Conservation (phyloP, 1,284 basidiomycete species). For the Ceratobasidium sp. region DNA sequence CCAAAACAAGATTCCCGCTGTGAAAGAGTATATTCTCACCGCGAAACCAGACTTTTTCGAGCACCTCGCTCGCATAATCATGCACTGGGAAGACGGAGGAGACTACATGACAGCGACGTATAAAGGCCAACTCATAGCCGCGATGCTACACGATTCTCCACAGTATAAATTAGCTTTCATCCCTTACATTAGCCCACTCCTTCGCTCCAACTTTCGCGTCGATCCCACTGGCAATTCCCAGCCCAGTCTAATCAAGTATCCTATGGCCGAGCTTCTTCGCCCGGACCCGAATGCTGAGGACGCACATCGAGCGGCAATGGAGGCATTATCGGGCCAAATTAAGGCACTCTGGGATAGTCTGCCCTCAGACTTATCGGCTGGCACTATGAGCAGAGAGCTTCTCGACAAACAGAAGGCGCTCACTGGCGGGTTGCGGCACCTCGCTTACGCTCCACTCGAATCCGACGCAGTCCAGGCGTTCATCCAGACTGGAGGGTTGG, state of each 20-base stretch:
- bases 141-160: slow-evolving; percentile 15
- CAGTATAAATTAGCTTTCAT: slow-evolving; percentile 6
- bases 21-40: slow-evolving; percentile 26
- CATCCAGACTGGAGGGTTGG: slow-evolving; percentile 30
- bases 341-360: slow-evolving; percentile 19
- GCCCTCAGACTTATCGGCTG: slow-evolving; percentile 3
- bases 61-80: not conserved
- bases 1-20: not conserved
- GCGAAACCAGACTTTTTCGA: slow-evolving; percentile 34
- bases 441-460: slow-evolving; percentile 6
- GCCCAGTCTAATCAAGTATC: not conserved
- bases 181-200: slow-evolving; percentile 24
- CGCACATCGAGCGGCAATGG: not conserved
- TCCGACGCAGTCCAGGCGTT: slow-evolving; percentile 13
- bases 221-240: not conserved
- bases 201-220: slow-evolving; percentile 15
- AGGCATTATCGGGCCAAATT: slow-evolving; percentile 10
- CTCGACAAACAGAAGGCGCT: slow-evolving; percentile 6
- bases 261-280: slow-evolving; percentile 15
- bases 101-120: not conserved
- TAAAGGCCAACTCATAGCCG: slow-evolving; percentile 8
- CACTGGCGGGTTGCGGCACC: not conserved
- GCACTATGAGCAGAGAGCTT: slow-evolving; percentile 6
- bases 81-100: not conserved
- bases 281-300: slow-evolving; percentile 18